A percentile compares a stretch with the other conserved stretches of the same genome.
Conservation (phyloP, 2,329 filamentous ascomycete species). For the Arthrinium phaeospermum region DNA sequence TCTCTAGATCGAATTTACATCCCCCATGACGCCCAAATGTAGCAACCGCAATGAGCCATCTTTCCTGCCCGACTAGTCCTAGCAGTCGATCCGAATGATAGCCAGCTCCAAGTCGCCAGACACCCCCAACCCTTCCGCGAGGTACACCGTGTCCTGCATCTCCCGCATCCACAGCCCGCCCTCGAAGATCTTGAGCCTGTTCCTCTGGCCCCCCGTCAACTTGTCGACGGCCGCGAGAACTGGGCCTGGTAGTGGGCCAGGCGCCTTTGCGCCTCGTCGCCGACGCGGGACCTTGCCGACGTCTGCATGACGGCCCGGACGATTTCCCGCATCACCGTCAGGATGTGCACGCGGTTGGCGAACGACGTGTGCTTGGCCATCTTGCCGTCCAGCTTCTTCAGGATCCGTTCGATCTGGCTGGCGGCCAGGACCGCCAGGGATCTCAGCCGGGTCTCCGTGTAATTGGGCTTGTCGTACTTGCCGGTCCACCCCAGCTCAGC, state of each 20-base stretch:
- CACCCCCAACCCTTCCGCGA: background rate
- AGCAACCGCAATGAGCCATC: background rate
- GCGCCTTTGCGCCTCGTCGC: slow-evolving; percentile 25
- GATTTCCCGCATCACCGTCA: slow-evolving; percentile 32
- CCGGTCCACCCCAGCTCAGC: slow-evolving; percentile 30
- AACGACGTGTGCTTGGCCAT: slow-evolving; percentile 27
- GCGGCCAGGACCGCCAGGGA: slow-evolving; percentile 25
- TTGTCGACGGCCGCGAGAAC: slow-evolving; percentile 25
- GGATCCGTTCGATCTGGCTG: slow-evolving; percentile 27
- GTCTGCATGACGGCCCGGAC: slow-evolving; percentile 28
- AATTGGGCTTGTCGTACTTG: slow-evolving; percentile 23
- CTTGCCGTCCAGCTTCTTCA: slow-evolving; percentile 26
- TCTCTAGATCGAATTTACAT: background rate
- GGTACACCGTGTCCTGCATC: slow-evolving; percentile 24
- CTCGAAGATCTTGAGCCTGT: slow-evolving; percentile 27
- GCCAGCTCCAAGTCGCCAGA: background rate
- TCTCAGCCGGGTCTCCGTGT: slow-evolving; percentile 24
- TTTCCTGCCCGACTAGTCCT: background rate
- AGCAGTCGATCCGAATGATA: background rate
- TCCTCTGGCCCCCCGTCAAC: slow-evolving; percentile 26
- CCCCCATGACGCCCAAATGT: background rate
- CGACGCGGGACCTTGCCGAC: slow-evolving; percentile 18
- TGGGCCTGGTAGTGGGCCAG: slow-evolving; percentile 26
- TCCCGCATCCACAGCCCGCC: slow-evolving; percentile 30
- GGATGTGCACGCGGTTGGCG: slow-evolving; percentile 30